phyloP scores from a whole-genome alignment of 2,329 filamentous ascomycete species.

The Fusarium cyanostomum region DNA sequence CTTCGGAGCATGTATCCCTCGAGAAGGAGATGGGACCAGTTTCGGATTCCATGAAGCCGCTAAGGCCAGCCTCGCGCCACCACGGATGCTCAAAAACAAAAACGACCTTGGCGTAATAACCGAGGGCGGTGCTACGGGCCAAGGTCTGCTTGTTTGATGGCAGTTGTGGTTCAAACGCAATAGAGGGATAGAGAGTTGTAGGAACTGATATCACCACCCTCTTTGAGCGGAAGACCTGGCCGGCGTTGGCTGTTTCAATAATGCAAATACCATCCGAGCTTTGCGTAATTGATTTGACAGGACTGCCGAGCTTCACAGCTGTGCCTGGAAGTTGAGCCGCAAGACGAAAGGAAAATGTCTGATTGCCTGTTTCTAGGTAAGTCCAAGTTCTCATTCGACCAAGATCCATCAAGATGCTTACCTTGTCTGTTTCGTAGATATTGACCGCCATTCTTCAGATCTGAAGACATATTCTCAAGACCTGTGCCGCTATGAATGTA shows the following conservation, averaged over 20 bases:
- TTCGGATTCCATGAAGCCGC: slow-evolving; percentile 53
- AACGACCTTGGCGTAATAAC: slow-evolving; percentile 50
- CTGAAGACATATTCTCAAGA: slow-evolving; percentile 30
- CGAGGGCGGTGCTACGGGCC: slow-evolving; percentile 44
- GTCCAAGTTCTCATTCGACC: not conserved
- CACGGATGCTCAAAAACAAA: slow-evolving; percentile 55
- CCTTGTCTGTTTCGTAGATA: slow-evolving; percentile 40
- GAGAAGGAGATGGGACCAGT: slow-evolving; percentile 43
- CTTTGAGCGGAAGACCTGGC: slow-evolving; percentile 24
- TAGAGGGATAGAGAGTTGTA: slow-evolving; percentile 34
- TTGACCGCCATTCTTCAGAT: slow-evolving; percentile 33
- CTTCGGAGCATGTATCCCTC: slow-evolving; percentile 39
- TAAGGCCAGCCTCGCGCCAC: slow-evolving; percentile 55
- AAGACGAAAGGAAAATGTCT: slow-evolving; percentile 23
- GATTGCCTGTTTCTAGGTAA: slow-evolving; percentile 21
- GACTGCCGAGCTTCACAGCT: slow-evolving; percentile 26
- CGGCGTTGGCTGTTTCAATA: slow-evolving; percentile 23
- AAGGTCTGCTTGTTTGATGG: slow-evolving; percentile 43
- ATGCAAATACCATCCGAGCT: slow-evolving; percentile 7
- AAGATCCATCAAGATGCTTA: not conserved
- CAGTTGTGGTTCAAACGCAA: slow-evolving; percentile 42
- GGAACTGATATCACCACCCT: slow-evolving; percentile 43
- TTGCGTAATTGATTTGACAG: slow-evolving; percentile 31
- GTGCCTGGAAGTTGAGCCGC: slow-evolving; percentile 21
- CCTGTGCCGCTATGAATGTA: slow-evolving; percentile 33